Evolutionary conservation across 768 basidiomycete genomes (phyloP).

Genomic region (Coprinellus aureogranulatus): DNA sequence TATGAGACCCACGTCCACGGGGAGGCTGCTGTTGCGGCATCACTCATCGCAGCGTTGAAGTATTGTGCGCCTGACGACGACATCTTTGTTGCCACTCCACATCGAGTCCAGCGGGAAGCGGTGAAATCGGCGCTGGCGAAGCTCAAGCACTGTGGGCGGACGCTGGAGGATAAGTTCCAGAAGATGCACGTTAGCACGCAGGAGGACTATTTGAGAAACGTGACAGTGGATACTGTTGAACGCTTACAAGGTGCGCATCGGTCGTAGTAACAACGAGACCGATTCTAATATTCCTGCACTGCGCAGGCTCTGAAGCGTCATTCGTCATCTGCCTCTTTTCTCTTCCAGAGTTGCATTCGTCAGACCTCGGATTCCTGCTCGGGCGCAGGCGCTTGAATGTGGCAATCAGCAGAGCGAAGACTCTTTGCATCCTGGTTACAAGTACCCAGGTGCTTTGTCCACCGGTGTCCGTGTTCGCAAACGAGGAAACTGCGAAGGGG

Average conservation of each 20-base stretch:
- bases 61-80: conserved; percentile 39
- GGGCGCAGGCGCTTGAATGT: conserved; percentile 51
- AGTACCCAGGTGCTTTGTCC: conserved; percentile 45
- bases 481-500: conserved; percentile 45
- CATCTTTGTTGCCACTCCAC: conserved; percentile 52
- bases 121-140: conserved; percentile 38
- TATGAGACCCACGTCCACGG: conserved; percentile 48
- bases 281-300: not conserved
- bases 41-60: conserved; percentile 37
- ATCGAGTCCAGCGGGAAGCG: conserved; percentile 51
- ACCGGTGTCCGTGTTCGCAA: conserved; percentile 40
- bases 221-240: conserved; percentile 51
- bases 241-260: conserved; percentile 40
- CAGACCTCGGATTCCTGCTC: conserved; percentile 43
- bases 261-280: not conserved
- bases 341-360: conserved; percentile 33
- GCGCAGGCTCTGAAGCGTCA: conserved; percentile 48
- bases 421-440: conserved; percentile 46
- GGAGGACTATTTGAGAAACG: conserved; percentile 16
- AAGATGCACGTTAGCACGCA: conserved; percentile 14
- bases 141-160: conserved; percentile 16
- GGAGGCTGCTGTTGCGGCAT: conserved; percentile 47
- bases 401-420: conserved; percentile 52
- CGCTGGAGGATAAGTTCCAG: conserved; percentile 17
- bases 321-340: conserved; percentile 56